A percentile compares a stretch with the other conserved stretches of the same genome.
phyloP scores from a whole-genome alignment of 257 asterid genomes.

The Penstemon newberryi region DNA sequence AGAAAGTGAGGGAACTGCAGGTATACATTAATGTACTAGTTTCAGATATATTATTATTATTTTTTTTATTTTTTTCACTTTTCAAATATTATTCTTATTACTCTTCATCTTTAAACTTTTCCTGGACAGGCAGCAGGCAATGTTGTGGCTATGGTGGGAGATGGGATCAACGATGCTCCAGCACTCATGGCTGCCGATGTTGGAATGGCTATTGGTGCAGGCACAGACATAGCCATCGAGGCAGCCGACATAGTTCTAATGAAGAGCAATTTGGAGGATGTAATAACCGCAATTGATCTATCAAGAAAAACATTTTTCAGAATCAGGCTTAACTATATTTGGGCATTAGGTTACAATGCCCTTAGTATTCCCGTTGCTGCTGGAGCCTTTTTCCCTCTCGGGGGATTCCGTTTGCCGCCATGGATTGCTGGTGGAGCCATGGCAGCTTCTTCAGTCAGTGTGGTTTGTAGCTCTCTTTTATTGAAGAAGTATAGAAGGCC shows the following conservation, averaged over 20 bases:
- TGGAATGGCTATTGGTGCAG: slow-evolving; percentile 45
- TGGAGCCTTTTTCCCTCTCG: slow-evolving; percentile 36
- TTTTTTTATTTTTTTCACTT: too few species aligned
- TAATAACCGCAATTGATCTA: slow-evolving; percentile 41
- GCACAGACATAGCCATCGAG: slow-evolving; percentile 42
- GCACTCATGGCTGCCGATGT: slow-evolving; percentile 42
- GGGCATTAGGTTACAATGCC: slow-evolving; percentile 41
- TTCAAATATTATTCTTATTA: too few species aligned
- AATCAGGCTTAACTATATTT: slow-evolving; percentile 38
- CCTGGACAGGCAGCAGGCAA: slow-evolving; percentile 33
- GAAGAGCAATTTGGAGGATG: slow-evolving; percentile 43
- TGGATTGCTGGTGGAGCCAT: slow-evolving; percentile 67
- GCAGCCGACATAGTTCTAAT: slow-evolving; percentile 44
- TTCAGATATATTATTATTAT: too few species aligned
- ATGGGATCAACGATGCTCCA: slow-evolving; percentile 43
- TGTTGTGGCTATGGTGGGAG: slow-evolving; percentile 43
- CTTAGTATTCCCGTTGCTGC: slow-evolving; percentile 44
- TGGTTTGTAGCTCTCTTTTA: slow-evolving; percentile 60
- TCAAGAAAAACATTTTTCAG: slow-evolving; percentile 37
- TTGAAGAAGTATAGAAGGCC: slow-evolving; percentile 50
- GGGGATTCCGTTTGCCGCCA: slow-evolving; percentile 44
- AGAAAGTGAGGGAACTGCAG: slow-evolving; percentile 73
- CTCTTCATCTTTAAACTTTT: too few species aligned
- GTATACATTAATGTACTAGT: slow-evolving; percentile 29
- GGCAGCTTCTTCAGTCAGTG: slow-evolving; percentile 61